A percentile compares a stretch with the other conserved stretches of the same genome.
Conservation (phyloP, 257 asterid genomes). For the Solanum lignicaule region DNA sequence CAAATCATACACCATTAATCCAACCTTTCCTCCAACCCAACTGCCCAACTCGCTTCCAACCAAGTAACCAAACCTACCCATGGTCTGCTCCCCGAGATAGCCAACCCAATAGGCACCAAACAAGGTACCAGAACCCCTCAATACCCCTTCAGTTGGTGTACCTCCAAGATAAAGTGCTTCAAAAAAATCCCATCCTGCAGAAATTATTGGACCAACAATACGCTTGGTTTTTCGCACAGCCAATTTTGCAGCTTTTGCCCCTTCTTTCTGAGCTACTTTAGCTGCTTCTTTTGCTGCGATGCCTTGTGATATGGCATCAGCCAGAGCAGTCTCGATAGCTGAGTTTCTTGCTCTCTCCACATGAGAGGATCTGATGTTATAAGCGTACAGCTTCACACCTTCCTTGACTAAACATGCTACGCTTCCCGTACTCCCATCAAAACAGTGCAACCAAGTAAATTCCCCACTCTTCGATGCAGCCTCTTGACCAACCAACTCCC, state of each 20-base stretch:
- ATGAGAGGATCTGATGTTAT: constrained; percentile 54
- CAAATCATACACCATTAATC: constrained; percentile 85
- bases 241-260: constrained; percentile 87
- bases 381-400: constrained; percentile 72
- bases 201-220: constrained; percentile 81
- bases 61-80: constrained; percentile 87
- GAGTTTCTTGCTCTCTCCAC: constrained; percentile 58
- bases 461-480: constrained; percentile 90
- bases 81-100: constrained; percentile 54
- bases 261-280: constrained; percentile 66
- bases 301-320: constrained; percentile 78
- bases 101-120: constrained; percentile 71
- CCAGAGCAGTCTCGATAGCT: constrained; percentile 71
- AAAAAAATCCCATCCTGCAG: constrained; percentile 95
- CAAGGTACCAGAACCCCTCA: constrained; percentile 83
- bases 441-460: constrained; percentile 61
- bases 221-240: constrained; percentile 71
- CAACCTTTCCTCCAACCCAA: constrained; percentile 89
- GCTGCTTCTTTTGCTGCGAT: constrained; percentile 62
- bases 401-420: constrained; percentile 79
- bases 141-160: constrained; percentile 75
- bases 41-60: constrained; percentile 90
- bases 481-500: constrained; percentile 69
- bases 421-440: constrained; percentile 79
- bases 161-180: constrained; percentile 90